Evolutionary conservation across 345 rosid genomes (phyloP), one percentile per base, ranked within the genome.

Genomic region (Citrus trifoliata): DNA sequence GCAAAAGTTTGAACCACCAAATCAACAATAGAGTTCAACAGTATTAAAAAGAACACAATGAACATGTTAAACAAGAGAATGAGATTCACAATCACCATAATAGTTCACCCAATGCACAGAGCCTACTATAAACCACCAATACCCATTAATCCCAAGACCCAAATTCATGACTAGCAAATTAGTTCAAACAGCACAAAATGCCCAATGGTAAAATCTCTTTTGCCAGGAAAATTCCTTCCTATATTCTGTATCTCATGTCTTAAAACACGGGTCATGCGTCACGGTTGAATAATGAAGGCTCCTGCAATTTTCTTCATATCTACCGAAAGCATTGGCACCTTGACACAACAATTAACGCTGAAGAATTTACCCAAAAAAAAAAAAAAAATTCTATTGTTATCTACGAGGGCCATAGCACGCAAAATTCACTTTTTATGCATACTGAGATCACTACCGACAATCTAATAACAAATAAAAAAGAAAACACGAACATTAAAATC

Each of bases 1-100:
- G 79, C 78, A 85, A 46, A 3, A 78, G 32, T 62, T 24, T n/a
- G 28, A 35, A 63, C 24, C 30, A 76, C 56, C 14, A 48, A 48
- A 51, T 65, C 42, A 64, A 3, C 35, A 32, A 27, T 33, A 16
- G 13, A 38, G 10, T 46, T 60, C 32, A 74, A 24, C 10, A 19
- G 0, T 8, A 7, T 2, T 12, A 32, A 10, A 73, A 5, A 18
- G 37, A 25, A 67, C 12, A 12, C 1, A 13, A 42, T 40, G 28
- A 19, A 32, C 32, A 10, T 7, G 10, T 74, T 74, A 27, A 27
- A 40, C 77, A 28, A 40, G 27, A n/a, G 22, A 56, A 12, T 4
- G 4, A 46, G 48, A 22, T 55, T 5, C 14, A 6, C 12, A 56
- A 16, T 22, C 0, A 53, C 30, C 42, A 53, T 8, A 51, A 27